A percentile compares a stretch with the other conserved stretches of the same genome.
Evolutionary conservation across 2,329 filamentous ascomycete species (phyloP).

Genomic region (Colletotrichum chlorophyti): DNA sequence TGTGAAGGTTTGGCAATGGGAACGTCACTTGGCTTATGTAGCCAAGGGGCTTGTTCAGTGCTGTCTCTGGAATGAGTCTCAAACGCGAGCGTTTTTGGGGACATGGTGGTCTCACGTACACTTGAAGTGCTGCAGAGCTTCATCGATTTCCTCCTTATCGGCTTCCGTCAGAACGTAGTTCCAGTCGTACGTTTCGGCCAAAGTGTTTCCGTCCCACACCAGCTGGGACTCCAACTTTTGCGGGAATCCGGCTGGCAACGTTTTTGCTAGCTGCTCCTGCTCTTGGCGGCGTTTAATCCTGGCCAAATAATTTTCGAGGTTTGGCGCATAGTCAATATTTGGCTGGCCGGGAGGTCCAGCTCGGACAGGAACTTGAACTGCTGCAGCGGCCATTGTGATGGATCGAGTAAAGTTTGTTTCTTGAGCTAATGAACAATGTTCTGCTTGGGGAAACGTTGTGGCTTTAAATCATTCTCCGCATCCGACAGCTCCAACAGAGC

Average conservation of each 20-base stretch:
- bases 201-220: constrained; percentile 62
- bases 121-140: constrained; percentile 25
- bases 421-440: too few species aligned
- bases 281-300: constrained; percentile 53
- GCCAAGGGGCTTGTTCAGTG: background rate
- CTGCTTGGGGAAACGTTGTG: too few species aligned
- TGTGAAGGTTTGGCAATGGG: constrained; percentile 58
- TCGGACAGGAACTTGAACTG: constrained; percentile 17
- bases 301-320: constrained; percentile 59
- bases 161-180: constrained; percentile 53
- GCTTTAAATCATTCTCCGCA: background rate
- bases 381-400: constrained; percentile 33
- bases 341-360: constrained; percentile 53
- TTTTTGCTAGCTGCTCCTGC: constrained; percentile 45
- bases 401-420: too few species aligned
- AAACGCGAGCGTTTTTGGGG: background rate
- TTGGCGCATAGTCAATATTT: constrained; percentile 64
- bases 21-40: constrained; percentile 53
- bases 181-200: constrained; percentile 59
- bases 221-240: constrained; percentile 53
- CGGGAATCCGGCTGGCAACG: constrained; percentile 59
- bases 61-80: background rate
- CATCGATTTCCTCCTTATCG: constrained; percentile 56
- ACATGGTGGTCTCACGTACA: background rate
- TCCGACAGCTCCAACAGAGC: too few species aligned